Conservation (phyloP, 495 filamentous ascomycete species). For the Penicillium daleae region DNA sequence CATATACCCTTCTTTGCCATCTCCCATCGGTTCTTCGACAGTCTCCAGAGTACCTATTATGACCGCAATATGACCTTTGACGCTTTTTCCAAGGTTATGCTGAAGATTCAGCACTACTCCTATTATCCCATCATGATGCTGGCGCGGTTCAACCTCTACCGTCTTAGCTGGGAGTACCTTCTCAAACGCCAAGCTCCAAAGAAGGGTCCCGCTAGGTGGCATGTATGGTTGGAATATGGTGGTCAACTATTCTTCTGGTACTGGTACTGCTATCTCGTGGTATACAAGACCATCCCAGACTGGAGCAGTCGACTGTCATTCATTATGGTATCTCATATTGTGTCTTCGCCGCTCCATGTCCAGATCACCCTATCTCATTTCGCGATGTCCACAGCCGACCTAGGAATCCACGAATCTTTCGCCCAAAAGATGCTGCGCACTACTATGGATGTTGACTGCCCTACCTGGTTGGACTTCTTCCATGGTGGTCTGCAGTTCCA, state of each 20-base stretch:
- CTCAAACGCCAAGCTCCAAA: conserved; percentile 74
- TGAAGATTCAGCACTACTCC: conserved; percentile 77
- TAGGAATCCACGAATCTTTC: conserved; percentile 87
- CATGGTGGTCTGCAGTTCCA: conserved; percentile 98
- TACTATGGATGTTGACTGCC: conserved; percentile 98
- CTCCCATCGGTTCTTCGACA: conserved; percentile 80
- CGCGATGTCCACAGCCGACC: conserved; percentile 92
- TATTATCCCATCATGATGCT: conserved; percentile 88
- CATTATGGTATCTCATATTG: conserved; percentile 83
- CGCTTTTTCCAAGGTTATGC: conserved; percentile 67
- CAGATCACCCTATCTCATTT: conserved; percentile 98
- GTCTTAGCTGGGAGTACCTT: conserved; percentile 81
- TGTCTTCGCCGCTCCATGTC: conserved; percentile 85
- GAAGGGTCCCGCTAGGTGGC: conserved; percentile 87
- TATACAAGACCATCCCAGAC: conserved; percentile 77
- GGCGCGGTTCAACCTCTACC: conserved; percentile 91
- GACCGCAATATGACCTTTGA: conserved; percentile 86
- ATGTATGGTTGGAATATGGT: conserved; percentile 79
- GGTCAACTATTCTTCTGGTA: conserved; percentile 90
- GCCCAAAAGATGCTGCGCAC: conserved; percentile 96
- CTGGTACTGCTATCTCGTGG: conserved; percentile 87
- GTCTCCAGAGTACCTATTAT: conserved; percentile 85
- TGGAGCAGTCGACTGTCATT: conserved; percentile 72
- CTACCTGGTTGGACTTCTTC: conserved; percentile 93
- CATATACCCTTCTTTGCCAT: conserved; percentile 96